Base-by-base conservation (phyloP, 768 basidiomycete genomes). In the Fibroporia radiculosa region DNA sequence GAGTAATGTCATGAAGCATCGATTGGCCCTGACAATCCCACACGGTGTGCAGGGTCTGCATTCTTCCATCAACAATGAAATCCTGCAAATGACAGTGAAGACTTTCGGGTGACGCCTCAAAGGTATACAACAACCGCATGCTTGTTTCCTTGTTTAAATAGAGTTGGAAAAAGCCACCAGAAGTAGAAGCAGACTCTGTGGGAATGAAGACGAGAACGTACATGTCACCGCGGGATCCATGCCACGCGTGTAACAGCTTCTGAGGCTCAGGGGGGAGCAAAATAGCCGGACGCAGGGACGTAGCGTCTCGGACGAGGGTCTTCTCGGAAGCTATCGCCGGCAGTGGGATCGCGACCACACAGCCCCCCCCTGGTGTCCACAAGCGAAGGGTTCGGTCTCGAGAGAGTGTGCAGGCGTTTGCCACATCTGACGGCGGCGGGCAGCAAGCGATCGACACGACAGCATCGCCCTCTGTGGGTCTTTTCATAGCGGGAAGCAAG, bases 11-110 rank as follows among this genome's bases (percentile, higher is more conserved):
- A 71, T 74, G 50, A 35, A 86, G 71, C 55, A 80, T 67, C 12
- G 88, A 80, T 56, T 75, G 77, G 25, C 88, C 87, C 64, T 88
- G 83, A 31, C 72, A 70, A 60, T 92, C 88, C 89, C 88, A 93
- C 42, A 92, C 66, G 2, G 80, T 72, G 63, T 80, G 82, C 34
- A 93, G 61, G 4, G 66, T 66, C 29, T 56, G 70, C 41, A 50
- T 44, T 8, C 20, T 62, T 20, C 60, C 64, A 25, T 75, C 62
- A 36, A 90, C 68, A 37, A 71, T 60, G 59, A 90, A 90, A 60
- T 90, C 87, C 61, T 87, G 84, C 34, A 92, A 71, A 58, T 82
- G 80, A 53, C 80, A 81, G 58, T 83, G 77, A 20, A 70, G 74
- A 45, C 77, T 86, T 29, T 70, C 64, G 35, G 60, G 59, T 6